Base-by-base conservation (phyloP, 1,139 yeast species). In the Candida anutae region DNA sequence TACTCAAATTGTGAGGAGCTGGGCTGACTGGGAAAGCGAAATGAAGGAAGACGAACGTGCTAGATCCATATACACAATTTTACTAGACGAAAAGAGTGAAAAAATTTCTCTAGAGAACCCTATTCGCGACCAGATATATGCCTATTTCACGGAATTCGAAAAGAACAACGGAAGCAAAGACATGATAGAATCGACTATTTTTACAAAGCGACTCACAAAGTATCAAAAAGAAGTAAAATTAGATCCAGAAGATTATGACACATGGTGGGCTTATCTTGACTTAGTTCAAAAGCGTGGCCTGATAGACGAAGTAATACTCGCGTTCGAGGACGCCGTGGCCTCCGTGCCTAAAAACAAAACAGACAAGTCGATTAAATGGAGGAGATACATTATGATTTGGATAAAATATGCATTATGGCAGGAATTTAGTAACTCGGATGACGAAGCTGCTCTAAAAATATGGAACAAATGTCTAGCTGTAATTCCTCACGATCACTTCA, bases 221-320 rank as follows among this genome's bases (percentile, higher is more conserved):
- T 82, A 81, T 43, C 77, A 77, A 38, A 50, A 58, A 2, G 58
- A 55, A 11, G 44, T 85, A 14, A 40, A 45, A 10, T 42, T 46
- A 5, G 62, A 72, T 32, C 77, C 84, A 0, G 27, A 38, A 1
- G 83, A 84, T 50, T 78, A 74, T 48, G 93, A 81, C 44, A 57
- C 75, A 1, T 87, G 96, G 96, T 85, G 94, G 85, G 50, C 73
- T 0, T 77, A 77, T 40, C 40, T 83, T 3, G 63, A 68, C 13
- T 15, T 39, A 20, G 24, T 33, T 2, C 26, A 35, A 26, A 24
- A 16, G 31, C 33, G 13, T 21, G 23, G 23, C 3, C 30, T 30
- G 11, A 11, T 13, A 14, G 29, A 15, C 6, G 30, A 28, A 8
- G 13, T 22, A 6, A 19, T 32, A 15, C 19, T 22, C 6, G 30